Conservation (phyloP, 306 rosid genomes). For the Dryas octopetala region DNA sequence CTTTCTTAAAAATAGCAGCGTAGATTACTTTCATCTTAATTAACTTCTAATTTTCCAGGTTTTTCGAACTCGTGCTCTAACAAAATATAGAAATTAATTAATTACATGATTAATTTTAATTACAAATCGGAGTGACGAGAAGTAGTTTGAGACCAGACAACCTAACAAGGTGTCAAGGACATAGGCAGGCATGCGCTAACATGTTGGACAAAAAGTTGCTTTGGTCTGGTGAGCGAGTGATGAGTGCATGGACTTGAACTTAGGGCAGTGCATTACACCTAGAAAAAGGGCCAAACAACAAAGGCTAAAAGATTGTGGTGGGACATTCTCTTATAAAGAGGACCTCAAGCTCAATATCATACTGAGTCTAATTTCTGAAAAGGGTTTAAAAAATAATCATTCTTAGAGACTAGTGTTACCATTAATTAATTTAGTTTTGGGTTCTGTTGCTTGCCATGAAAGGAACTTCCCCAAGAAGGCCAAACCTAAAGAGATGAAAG, state of each 20-base stretch:
- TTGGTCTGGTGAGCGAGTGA: slow-evolving; percentile 25
- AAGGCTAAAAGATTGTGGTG: slow-evolving; percentile 25
- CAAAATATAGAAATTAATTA: background rate
- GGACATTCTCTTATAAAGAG: slow-evolving; percentile 9
- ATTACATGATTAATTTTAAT: background rate
- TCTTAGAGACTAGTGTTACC: background rate
- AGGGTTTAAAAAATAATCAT: background rate
- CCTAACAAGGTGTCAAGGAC: slow-evolving; percentile 14
- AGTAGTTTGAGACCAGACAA: slow-evolving; percentile 24
- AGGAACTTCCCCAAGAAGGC: background rate
- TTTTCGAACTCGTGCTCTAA: background rate
- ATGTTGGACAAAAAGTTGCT: slow-evolving; percentile 36
- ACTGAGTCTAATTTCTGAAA: background rate
- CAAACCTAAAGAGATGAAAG: background rate
- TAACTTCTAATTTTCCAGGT: background rate
- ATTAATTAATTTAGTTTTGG: background rate
- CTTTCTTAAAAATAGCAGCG: background rate
- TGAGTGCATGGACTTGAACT: slow-evolving; percentile 14
- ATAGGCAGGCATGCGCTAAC: slow-evolving; percentile 14
- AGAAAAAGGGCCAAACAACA: slow-evolving; percentile 21
- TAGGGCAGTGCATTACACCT: slow-evolving; percentile 45
- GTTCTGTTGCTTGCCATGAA: background rate
- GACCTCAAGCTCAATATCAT: background rate
- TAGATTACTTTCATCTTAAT: background rate
- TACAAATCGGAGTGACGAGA: background rate